Evolutionary conservation across 352 stramenopile species (phyloP).

Genomic region (Pythium myriotylum): DNA sequence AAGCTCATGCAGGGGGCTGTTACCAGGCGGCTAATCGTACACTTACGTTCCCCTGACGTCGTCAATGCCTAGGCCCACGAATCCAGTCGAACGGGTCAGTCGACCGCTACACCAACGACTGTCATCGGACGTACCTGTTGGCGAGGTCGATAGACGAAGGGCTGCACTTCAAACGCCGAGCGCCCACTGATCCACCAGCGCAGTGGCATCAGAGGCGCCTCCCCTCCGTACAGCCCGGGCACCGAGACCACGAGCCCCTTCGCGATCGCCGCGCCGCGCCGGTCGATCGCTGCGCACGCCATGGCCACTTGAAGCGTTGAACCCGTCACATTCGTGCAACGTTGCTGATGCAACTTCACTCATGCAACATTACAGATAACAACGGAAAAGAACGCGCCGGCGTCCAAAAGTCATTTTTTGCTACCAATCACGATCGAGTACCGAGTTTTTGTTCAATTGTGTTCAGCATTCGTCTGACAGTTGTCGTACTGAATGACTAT

Average conservation of each 20-base stretch:
- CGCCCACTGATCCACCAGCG: slow-evolving; percentile 44
- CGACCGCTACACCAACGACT: neutral
- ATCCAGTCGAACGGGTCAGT: neutral
- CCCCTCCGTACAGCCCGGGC: slow-evolving; percentile 62
- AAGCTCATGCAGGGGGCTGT: too few species aligned
- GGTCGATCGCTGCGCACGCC: slow-evolving; percentile 51
- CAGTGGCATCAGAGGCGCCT: slow-evolving; percentile 45
- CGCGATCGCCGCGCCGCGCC: slow-evolving; percentile 42
- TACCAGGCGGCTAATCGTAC: neutral
- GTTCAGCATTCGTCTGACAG: too few species aligned
- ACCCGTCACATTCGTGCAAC: too few species aligned
- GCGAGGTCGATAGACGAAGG: slow-evolving; percentile 52
- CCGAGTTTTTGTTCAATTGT: too few species aligned
- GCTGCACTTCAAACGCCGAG: slow-evolving; percentile 45
- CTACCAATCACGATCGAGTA: too few species aligned
- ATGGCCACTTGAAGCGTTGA: slow-evolving; percentile 31
- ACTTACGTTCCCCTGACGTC: slow-evolving; percentile 10
- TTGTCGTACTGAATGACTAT: too few species aligned
- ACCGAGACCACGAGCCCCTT: slow-evolving; percentile 64
- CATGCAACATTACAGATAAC: too few species aligned
- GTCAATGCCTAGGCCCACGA: slow-evolving; percentile 1
- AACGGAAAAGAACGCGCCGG: too few species aligned
- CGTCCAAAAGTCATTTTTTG: too few species aligned
- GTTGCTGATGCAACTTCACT: too few species aligned
- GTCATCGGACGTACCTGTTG: slow-evolving; percentile 33